phyloP scores from a whole-genome alignment of 495 filamentous ascomycete genomes.

The Chaetomium tenue region DNA sequence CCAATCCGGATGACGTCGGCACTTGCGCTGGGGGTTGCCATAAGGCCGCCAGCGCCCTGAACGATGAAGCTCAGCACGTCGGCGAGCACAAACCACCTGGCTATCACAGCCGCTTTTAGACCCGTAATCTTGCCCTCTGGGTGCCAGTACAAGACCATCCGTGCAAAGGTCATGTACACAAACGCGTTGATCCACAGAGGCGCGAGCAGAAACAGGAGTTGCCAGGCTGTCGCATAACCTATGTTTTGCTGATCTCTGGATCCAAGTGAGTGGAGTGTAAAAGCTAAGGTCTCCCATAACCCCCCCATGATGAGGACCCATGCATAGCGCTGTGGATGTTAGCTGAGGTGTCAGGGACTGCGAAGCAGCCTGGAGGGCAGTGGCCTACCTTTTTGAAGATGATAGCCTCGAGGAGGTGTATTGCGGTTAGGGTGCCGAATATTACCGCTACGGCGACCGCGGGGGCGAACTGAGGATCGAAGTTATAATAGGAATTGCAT shows the following conservation, averaged over 20 bases:
- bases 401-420: conserved; percentile 45
- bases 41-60: conserved; percentile 54
- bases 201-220: conserved; percentile 46
- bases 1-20: conserved; percentile 37
- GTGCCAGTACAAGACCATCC: conserved; percentile 61
- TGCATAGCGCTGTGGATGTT: conserved; percentile 38
- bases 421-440: conserved; percentile 40
- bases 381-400: conserved; percentile 31
- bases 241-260: conserved; percentile 42
- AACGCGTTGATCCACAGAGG: conserved; percentile 63
- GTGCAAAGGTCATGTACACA: conserved; percentile 65
- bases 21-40: conserved; percentile 36
- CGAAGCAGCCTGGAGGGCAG: not conserved
- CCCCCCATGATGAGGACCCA: conserved; percentile 43
- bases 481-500: conserved; percentile 47
- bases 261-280: conserved; percentile 38
- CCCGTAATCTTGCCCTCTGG: conserved; percentile 46
- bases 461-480: conserved; percentile 37
- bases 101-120: conserved; percentile 52
- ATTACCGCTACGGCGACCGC: conserved; percentile 37
- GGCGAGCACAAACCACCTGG: conserved; percentile 59
- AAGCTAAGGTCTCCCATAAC: conserved; percentile 41
- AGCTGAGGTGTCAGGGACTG: not conserved
- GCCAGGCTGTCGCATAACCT: conserved; percentile 28
- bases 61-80: conserved; percentile 63